Evolutionary conservation across 2,329 filamentous ascomycete species (phyloP), one percentile per base, ranked within the genome.

Genomic region (Penicillium sp.): DNA sequence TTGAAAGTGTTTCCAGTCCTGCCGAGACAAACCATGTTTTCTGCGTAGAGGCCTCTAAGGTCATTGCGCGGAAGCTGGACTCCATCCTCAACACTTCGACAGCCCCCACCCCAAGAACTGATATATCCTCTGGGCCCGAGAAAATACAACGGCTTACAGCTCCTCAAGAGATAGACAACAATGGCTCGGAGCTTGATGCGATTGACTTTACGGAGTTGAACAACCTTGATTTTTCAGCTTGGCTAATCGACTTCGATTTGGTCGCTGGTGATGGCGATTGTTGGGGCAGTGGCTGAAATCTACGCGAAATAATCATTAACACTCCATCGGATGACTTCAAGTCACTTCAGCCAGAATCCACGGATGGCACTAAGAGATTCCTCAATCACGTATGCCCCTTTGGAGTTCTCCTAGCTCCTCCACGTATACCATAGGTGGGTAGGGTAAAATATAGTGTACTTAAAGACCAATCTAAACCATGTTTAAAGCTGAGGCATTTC

Each of bases 11-110:
- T 3, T 27, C 43, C 4, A 41, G 54, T 18, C 36, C 51, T 10
- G 20, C 37, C 7, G 54, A 52, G 23, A 46, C 23, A 23, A 57
- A 57, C 20, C 51, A 55, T 36, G 30, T 23, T 2, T 54, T 49
- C 30, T 57, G 54, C 24, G 20, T 54, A 17, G 48, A 54, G 24
- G 54, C 54, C 7, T 46, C 54, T 7, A 51, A 57, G 18, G 45
- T 48, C 10, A 51, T 57, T 18, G 39, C 51, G 29, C 23, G 29
- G 27, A 57, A 54, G 7, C 29, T 57, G 13, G 54, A 57, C 15
- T 44, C 30, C 3, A 54, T 54, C 10, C 34, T 57, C 18, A 44
- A 54, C 7, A 30, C 33, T 12, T 41, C 47, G 20, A 41, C 50
- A 10, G 33, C n/a, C 18, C 21, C 45, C 20, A 17, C 32, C 20